Evolutionary conservation across 2,329 filamentous ascomycete species (phyloP).

Genomic region (Cadophora luteo-olivacea): DNA sequence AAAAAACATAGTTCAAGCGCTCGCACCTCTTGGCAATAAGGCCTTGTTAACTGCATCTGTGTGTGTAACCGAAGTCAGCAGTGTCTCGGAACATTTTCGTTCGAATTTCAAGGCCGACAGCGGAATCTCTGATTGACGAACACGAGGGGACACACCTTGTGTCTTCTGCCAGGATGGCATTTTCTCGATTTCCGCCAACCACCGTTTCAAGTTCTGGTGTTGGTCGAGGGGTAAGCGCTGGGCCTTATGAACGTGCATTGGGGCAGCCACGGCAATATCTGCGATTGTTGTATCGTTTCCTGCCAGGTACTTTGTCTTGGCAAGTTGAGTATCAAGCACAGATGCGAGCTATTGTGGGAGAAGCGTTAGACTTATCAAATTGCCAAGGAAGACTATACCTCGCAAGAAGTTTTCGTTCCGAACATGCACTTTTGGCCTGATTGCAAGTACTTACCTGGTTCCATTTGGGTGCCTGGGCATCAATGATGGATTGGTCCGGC

Average conservation of each 20-base stretch:
- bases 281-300: slow-evolving; percentile 30
- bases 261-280: slow-evolving; percentile 30
- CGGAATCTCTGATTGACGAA: neutral
- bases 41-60: slow-evolving; percentile 26
- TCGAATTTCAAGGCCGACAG: neutral
- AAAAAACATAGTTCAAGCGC: slow-evolving; percentile 16
- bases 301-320: slow-evolving; percentile 27
- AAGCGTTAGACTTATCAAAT: neutral
- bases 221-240: slow-evolving; percentile 26
- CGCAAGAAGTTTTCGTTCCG: too few species aligned
- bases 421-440: too few species aligned
- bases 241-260: slow-evolving; percentile 26
- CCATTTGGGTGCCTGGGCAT: slow-evolving; percentile 23
- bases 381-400: too few species aligned
- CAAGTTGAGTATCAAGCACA: slow-evolving; percentile 29
- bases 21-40: slow-evolving; percentile 23
- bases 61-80: neutral
- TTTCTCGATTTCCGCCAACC: slow-evolving; percentile 27
- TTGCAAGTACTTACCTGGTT: slow-evolving; percentile 9
- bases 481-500: slow-evolving; percentile 27
- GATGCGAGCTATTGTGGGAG: slow-evolving; percentile 6
- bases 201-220: slow-evolving; percentile 26
- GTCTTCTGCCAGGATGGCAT: slow-evolving; percentile 31
- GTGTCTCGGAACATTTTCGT: neutral
- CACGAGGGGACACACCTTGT: slow-evolving; percentile 10